Percentiles rank a stretch among this genome's conserved stretches.
Evolutionary conservation across 2,329 filamentous ascomycete species (phyloP).

Genomic region (Ceratocystis albifundus): DNA sequence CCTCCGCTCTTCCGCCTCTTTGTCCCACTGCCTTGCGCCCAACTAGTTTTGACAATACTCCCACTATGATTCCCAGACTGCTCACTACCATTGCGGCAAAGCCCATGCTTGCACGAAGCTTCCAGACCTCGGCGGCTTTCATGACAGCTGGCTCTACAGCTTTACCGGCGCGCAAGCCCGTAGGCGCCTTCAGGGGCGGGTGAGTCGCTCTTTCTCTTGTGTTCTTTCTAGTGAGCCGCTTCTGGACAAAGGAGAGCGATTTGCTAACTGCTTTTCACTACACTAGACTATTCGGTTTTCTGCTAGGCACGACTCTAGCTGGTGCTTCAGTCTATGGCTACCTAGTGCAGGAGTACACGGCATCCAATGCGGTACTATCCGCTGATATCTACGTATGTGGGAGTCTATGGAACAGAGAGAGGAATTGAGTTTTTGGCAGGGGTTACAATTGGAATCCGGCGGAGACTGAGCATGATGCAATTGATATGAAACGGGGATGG

Average conservation of each 20-base stretch:
- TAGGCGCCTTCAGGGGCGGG: constrained; percentile 52
- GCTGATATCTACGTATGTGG: constrained; percentile 19
- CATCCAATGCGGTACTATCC: constrained; percentile 73
- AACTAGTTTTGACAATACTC: neutral
- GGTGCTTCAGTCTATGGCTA: constrained; percentile 83
- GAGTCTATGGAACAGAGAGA: neutral
- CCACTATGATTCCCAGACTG: constrained; percentile 23
- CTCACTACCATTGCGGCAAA: constrained; percentile 27
- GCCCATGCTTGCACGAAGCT: constrained; percentile 31
- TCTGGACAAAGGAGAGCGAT: neutral
- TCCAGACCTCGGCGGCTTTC: constrained; percentile 42
- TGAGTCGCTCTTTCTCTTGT: constrained; percentile 32
- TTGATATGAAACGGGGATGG: neutral
- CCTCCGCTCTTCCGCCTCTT: neutral
- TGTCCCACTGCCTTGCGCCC: neutral
- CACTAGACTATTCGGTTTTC: constrained; percentile 75
- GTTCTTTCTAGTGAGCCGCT: neutral
- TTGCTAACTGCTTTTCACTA: constrained; percentile 3
- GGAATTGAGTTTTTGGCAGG: neutral
- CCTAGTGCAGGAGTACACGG: constrained; percentile 82
- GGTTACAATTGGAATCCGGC: neutral
- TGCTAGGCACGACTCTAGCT: constrained; percentile 68
- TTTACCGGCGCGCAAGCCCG: constrained; percentile 45
- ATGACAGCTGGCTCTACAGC: constrained; percentile 34
- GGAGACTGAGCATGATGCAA: constrained; percentile 1